Base-by-base conservation (phyloP, 2,329 filamentous ascomycete species). In the Penicillium sp. region DNA sequence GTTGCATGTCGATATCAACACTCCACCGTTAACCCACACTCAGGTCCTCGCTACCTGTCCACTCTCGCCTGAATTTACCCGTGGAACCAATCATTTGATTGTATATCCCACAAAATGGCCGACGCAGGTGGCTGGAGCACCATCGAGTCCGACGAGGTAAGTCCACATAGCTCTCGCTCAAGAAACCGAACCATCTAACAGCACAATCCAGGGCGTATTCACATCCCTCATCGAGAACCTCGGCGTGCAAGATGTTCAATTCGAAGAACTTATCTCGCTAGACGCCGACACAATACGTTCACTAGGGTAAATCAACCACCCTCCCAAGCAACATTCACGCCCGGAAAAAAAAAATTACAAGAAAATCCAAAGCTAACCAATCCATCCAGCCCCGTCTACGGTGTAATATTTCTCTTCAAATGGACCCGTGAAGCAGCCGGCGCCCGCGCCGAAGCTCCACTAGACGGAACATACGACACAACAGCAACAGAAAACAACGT, bases 391-490 rank as follows among this genome's bases (percentile, higher is more conserved):
- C 89, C 90, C 18, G 82, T 96, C 51, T 95, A 96, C 78, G 94
- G 94, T 68, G 91, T 99, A 64, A 97, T 99, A 70, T 99, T 99
- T 77, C 90, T 99, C 73, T 99, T 99, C 86, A 97, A 97, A 79
- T 99, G 73, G 70, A 73, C 74, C 47, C 71, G 71, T 48, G 72
- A 73, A 54, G 67, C 67, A 90, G 77, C 90, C 85, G 49, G 92
- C 86, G 58, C 88, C 81, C 78, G 85, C 37, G 75, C 82, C 41
- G 81, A 85, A 54, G 82, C 82, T 43, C 92, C 92, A 0, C 83
- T 86, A 61, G 92, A 97, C 73, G 94, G 94, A 58, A 81, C 78
- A 31, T 96, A 90, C 74, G 92, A 97, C 77, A 80, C 85, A 64
- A 81, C 80, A 15, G 90, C 91, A 14, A 80, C 89, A 18, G 86